Evolutionary conservation across 108 stramenopile species (phyloP).

Genomic region (Hondaea fermentalgiana): DNA sequence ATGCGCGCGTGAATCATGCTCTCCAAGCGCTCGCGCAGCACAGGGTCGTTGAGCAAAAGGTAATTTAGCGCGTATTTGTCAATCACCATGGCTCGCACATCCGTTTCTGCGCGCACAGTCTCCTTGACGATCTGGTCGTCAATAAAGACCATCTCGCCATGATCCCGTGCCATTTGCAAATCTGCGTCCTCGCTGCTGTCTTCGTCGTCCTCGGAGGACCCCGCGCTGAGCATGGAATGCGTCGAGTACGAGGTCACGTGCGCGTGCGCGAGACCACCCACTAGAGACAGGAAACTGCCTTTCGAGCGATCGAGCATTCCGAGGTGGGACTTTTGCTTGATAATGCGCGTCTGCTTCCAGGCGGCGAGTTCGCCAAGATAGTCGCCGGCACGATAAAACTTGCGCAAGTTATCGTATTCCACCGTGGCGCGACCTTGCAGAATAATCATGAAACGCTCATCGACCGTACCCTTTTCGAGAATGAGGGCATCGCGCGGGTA

Average conservation of each 20-base stretch:
- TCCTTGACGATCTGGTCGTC: constrained; percentile 7
- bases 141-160: background rate
- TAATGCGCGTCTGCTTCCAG: constrained; percentile 5
- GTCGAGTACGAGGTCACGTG: too few species aligned
- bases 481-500: constrained; percentile 24
- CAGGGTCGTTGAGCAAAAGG: constrained; percentile 17
- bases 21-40: constrained; percentile 13
- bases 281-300: background rate
- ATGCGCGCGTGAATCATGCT: constrained; percentile 22
- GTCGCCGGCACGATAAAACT: constrained; percentile 24
- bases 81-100: constrained; percentile 9
- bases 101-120: constrained; percentile 16
- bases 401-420: background rate
- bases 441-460: constrained; percentile 23
- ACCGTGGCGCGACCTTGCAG: background rate
- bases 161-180: background rate
- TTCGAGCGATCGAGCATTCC: background rate
- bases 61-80: constrained; percentile 19
- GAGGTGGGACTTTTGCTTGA: background rate
- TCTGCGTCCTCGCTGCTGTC: background rate
- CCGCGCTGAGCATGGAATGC: too few species aligned
- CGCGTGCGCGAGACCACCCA: background rate
- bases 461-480: constrained; percentile 8
- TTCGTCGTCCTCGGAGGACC: background rate
- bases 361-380: constrained; percentile 27